phyloP scores from a whole-genome alignment of 1,139 yeast species.

The Entelexis sorbosivorans region DNA sequence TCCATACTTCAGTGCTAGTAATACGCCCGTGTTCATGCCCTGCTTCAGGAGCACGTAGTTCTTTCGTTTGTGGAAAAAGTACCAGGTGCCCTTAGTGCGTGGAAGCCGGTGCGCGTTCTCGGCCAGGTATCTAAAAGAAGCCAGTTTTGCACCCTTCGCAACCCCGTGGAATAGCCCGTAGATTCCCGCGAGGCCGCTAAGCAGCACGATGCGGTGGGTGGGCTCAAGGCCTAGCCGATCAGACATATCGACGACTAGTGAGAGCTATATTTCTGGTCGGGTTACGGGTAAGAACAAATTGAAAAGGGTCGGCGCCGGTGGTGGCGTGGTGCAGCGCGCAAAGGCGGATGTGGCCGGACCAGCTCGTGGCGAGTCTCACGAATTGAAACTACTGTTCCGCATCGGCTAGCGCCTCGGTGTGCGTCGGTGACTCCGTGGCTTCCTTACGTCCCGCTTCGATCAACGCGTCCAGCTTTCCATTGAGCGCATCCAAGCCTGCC shows the following conservation, averaged over 20 bases:
- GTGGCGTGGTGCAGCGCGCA: too few species aligned
- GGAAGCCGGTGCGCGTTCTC: constrained; percentile 80
- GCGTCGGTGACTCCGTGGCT: not conserved
- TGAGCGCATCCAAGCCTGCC: constrained; percentile 18
- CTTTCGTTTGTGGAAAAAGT: constrained; percentile 75
- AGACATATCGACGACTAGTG: not conserved
- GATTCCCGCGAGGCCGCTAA: constrained; percentile 36
- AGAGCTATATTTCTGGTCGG: not conserved
- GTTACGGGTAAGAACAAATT: not conserved
- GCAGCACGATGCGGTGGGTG: constrained; percentile 31
- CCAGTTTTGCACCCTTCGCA: constrained; percentile 45
- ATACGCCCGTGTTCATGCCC: constrained; percentile 25
- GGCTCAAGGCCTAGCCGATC: constrained; percentile 20
- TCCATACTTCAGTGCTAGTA: constrained; percentile 34
- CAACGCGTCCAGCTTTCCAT: constrained; percentile 19
- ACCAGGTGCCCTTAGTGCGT: constrained; percentile 74
- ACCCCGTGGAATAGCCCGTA: constrained; percentile 58
- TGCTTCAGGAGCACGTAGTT: constrained; percentile 56
- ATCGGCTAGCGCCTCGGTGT: not conserved
- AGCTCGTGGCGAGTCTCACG: too few species aligned
- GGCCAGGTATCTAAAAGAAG: constrained; percentile 56
- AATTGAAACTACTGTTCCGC: not conserved
- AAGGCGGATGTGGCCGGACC: too few species aligned
- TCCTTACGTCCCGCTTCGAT: constrained; percentile 3
- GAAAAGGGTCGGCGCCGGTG: not conserved